A percentile compares a stretch with the other conserved stretches of the same genome.
Conservation (phyloP, 331 rosid genomes). For the Malus hybrid region DNA sequence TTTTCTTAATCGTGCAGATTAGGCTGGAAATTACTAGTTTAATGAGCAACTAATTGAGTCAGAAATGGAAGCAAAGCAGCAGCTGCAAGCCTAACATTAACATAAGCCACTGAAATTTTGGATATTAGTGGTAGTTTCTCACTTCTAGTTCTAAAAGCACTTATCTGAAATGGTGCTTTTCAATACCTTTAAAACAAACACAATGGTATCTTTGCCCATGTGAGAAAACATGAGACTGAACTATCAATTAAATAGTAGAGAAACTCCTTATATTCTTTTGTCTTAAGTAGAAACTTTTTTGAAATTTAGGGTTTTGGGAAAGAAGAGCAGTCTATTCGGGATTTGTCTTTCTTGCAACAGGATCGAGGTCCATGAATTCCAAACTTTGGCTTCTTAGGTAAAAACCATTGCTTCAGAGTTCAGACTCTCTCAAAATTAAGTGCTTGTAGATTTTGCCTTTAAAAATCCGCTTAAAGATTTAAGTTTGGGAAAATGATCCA, state of each 20-base stretch:
- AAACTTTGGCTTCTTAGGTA: slow-evolving; percentile 3
- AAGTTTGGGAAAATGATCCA: too few species aligned
- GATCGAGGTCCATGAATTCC: slow-evolving; percentile 1
- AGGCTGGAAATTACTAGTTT: not conserved
- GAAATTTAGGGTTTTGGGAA: not conserved
- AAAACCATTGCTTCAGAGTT: not conserved
- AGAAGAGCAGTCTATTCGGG: not conserved
- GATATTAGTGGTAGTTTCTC: not conserved
- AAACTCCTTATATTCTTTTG: slow-evolving; percentile 3
- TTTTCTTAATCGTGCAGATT: not conserved
- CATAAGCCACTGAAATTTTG: not conserved
- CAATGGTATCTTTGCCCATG: not conserved
- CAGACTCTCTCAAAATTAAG: not conserved
- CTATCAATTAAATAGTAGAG: not conserved
- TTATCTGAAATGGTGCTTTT: not conserved
- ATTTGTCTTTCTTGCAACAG: slow-evolving; percentile 10
- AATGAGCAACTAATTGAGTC: not conserved
- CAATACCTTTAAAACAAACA: not conserved
- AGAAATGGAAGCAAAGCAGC: not conserved
- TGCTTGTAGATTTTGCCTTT: not conserved
- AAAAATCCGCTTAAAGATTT: not conserved
- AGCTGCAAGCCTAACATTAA: not conserved
- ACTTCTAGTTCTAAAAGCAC: not conserved
- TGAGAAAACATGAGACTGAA: not conserved
- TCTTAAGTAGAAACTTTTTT: not conserved